Conservation (phyloP, 108 stramenopile genomes). For the Nannochloropsis granulata region DNA sequence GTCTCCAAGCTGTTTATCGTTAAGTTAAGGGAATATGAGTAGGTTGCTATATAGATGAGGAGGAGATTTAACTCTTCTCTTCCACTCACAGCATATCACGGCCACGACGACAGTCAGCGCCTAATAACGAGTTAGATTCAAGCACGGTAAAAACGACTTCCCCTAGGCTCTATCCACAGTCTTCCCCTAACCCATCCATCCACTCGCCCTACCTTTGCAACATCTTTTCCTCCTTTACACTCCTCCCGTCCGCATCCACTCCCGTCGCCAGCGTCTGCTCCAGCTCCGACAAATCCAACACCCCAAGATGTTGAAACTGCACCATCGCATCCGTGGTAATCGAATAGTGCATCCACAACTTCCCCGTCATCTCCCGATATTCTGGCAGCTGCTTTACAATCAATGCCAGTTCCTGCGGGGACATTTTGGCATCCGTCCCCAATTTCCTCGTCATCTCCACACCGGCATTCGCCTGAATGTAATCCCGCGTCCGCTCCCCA, state of each 20-base stretch:
- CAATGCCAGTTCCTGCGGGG: neutral
- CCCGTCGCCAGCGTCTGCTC: conserved; percentile 88
- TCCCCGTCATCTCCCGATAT: conserved; percentile 5
- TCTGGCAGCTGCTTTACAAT: conserved; percentile 15
- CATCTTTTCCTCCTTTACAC: conserved; percentile 47
- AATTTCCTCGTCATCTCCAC: neutral
- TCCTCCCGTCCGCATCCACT: conserved; percentile 56
- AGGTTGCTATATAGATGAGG: no score
- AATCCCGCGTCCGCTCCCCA: conserved; percentile 35
- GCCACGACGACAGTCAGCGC: no score
- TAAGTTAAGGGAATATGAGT: no score
- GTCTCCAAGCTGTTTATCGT: neutral
- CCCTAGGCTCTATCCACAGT: no score
- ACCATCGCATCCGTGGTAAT: conserved; percentile 2
- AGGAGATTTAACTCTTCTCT: no score
- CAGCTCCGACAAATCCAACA: conserved; percentile 48
- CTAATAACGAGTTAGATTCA: no score
- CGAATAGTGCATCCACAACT: conserved; percentile 2
- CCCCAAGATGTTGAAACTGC: neutral
- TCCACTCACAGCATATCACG: no score
- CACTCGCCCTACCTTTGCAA: conserved; percentile 30
- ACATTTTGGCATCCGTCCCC: conserved; percentile 6
- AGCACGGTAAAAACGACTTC: no score
- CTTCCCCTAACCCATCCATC: neutral
- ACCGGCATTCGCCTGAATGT: conserved; percentile 13